Base-by-base conservation (phyloP, 768 basidiomycete genomes). In the Trametes cingulata region DNA sequence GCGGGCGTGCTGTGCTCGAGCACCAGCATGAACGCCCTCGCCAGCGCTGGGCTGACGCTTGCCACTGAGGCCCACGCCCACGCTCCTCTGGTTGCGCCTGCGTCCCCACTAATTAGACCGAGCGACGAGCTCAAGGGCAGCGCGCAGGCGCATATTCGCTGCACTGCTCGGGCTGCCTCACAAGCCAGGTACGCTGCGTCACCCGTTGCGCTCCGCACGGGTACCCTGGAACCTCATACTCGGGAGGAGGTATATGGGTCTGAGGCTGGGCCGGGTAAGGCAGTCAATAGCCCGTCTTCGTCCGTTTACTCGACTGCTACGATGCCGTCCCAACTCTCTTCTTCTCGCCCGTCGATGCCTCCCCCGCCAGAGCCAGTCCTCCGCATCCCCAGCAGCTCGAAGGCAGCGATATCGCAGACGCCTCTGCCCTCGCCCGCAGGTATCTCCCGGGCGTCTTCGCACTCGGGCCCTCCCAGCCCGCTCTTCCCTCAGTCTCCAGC, bases 1-100 rank as follows among this genome's bases (percentile, higher is more conserved):
- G 19, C 52, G 7, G n/a, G 39, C 49, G 20, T 27, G 46, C 52
- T 42, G 35, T 54, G 42, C 53, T 40, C 42, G n/a, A 51, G 49
- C 42, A 56, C 49, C 17, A 56, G 54, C 43, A 52, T 46, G 49
- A 46, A 52, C 53, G 37, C 43, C 35, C 36, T 56, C 41, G 35
- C 14, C 48, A 56, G 22, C 19, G n/a, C 59, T 52, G 33, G 25
- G 24, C 36, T 43, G 13, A 6, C 42, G 24, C 41, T 54, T 24
- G 20, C n/a, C n/a, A n/a, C 52, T 39, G 9, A 20, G 37, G 50
- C 48, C 42, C 47, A 40, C 27, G 7, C 39, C 6, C 37, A 41
- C 17, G 36, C 29, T 42, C 48, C 56, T 20, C 22, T 42, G 48
- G 37, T 27, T 42, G 35, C 56, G 15, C 37, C 46, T 29, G 39